phyloP scores from a whole-genome alignment of 257 asterid genomes.

The Handroanthus guayacan region DNA sequence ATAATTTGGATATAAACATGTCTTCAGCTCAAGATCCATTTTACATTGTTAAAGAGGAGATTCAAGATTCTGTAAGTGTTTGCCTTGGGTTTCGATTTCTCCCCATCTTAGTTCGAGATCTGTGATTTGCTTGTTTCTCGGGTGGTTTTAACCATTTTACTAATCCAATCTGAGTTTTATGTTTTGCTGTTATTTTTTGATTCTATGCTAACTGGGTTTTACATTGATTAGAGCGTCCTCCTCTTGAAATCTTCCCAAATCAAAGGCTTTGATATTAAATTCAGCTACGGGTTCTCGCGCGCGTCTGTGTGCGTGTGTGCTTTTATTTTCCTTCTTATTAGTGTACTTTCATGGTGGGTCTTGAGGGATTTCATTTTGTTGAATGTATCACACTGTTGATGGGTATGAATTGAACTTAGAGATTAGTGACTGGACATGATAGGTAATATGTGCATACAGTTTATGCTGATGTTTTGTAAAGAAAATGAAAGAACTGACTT shows the following conservation, averaged over 20 bases:
- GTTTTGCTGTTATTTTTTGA: not conserved
- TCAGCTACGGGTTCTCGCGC: not conserved
- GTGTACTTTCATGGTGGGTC: not conserved
- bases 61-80: conserved; percentile 87
- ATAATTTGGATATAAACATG: conserved; percentile 50
- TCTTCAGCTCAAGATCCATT: conserved; percentile 98
- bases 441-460: not conserved
- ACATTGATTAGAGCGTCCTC: conserved; percentile 6
- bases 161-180: conserved; percentile 7
- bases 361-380: conserved; percentile 20
- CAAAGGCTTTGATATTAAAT: conserved; percentile 29
- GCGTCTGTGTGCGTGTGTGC: not conserved
- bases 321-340: not conserved
- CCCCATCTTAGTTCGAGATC: conserved; percentile 23
- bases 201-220: conserved; percentile 14
- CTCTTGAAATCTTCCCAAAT: not conserved
- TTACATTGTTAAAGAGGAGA: conserved; percentile 96
- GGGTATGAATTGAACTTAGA: not conserved
- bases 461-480: not conserved
- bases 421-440: not conserved
- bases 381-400: not conserved
- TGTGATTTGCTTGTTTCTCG: not conserved
- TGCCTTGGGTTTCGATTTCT: not conserved
- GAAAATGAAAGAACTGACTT: conserved; percentile 4
- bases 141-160: conserved; percentile 1